phyloP scores from a whole-genome alignment of 1,284 basidiomycete species.

The Ustilago sp. region DNA sequence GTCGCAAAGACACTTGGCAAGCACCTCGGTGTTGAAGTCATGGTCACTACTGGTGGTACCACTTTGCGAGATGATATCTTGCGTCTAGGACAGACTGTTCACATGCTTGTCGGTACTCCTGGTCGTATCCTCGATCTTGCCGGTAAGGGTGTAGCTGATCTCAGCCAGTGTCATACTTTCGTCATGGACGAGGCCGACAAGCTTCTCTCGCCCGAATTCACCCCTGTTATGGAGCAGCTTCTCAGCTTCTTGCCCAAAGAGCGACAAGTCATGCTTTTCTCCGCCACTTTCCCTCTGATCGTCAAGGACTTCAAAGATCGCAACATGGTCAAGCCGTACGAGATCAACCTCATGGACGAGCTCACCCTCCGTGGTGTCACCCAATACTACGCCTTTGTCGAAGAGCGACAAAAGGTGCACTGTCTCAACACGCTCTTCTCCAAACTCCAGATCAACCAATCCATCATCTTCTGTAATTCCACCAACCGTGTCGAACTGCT shows the following conservation, averaged over 20 bases:
- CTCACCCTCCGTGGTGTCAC: conserved; percentile 97
- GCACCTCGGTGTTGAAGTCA: conserved; percentile 93
- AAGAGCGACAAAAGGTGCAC: conserved; percentile 99
- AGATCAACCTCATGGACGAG: conserved; percentile 99
- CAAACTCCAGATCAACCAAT: conserved; percentile 99
- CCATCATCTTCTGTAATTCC: conserved; percentile 99
- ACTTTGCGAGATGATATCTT: conserved; percentile 98
- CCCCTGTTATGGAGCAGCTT: conserved; percentile 97
- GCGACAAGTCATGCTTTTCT: conserved; percentile 98
- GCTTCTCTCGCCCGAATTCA: conserved; percentile 95
- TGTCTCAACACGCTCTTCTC: conserved; percentile 97
- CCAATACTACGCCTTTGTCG: conserved; percentile 99
- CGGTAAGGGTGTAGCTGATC: conserved; percentile 91
- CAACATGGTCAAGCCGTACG: conserved; percentile 95
- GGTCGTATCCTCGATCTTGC: conserved; percentile 95
- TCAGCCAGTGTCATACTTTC: conserved; percentile 93
- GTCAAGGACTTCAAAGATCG: conserved; percentile 99
- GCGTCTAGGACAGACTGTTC: conserved; percentile 83
- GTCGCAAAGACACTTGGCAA: conserved; percentile 97
- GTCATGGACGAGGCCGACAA: conserved; percentile 93
- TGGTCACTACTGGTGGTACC: conserved; percentile 99
- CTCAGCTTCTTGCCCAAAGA: conserved; percentile 85
- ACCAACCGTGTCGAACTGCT: conserved; percentile 99
- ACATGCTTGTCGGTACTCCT: conserved; percentile 96
- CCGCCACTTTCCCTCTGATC: conserved; percentile 97